Conservation (phyloP, 78 protist genomes). For the Dictyostelium brefeldianum region DNA sequence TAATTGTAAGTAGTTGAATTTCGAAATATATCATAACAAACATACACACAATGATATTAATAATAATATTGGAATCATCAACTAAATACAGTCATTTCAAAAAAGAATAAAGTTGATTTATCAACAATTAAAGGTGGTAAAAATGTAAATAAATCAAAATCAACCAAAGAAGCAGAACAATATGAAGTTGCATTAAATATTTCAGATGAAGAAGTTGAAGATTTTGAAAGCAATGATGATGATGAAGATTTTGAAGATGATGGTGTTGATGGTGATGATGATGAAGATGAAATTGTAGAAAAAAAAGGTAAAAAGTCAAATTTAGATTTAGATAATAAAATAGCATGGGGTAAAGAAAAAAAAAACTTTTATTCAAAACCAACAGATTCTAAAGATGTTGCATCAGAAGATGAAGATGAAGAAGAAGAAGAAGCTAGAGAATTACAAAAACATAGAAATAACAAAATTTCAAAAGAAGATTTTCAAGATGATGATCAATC, state of each 20-base stretch:
- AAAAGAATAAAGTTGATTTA: conserved; percentile 39
- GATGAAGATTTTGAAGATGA: conserved; percentile 57
- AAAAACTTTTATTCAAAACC: conserved; percentile 15
- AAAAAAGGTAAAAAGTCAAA: conserved; percentile 8
- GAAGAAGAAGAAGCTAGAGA: conserved; percentile 69
- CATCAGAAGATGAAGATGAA: conserved; percentile 65
- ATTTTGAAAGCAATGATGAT: conserved; percentile 25
- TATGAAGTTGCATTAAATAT: conserved; percentile 13
- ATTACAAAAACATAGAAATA: conserved; percentile 42
- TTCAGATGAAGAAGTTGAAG: conserved; percentile 77
- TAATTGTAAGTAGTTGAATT: conserved; percentile 15
- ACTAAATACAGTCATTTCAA: not conserved
- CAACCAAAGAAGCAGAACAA: not conserved
- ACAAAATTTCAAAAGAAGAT: conserved; percentile 51
- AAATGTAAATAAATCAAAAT: not conserved
- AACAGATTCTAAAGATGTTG: conserved; percentile 6
- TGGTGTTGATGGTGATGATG: conserved; percentile 30
- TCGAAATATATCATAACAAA: no score
- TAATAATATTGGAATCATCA: no score
- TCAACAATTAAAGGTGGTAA: conserved; percentile 13
- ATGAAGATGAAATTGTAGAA: conserved; percentile 43
- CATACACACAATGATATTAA: no score
- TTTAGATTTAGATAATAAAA: conserved; percentile 29
- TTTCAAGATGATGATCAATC: conserved; percentile 49
- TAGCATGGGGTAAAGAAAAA: conserved; percentile 66